Conservation (phyloP, 495 filamentous ascomycete species). For the Xylaria curta region DNA sequence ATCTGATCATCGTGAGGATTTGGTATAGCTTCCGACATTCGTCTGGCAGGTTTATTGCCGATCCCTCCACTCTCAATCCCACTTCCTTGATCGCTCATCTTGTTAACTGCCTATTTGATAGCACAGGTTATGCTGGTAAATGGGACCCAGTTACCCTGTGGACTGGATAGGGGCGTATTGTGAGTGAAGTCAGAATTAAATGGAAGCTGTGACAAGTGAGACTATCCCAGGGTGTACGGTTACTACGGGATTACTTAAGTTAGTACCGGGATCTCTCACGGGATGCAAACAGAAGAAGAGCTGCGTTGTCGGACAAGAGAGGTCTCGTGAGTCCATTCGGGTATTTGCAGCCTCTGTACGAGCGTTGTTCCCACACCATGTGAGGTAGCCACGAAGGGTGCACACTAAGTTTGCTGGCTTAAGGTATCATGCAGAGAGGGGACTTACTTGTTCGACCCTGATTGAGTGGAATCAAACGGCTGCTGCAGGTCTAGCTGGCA, state of each 20-base stretch:
- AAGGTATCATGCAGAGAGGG: conserved; percentile 26
- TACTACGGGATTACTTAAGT: conserved; percentile 15
- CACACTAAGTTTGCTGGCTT: conserved; percentile 17
- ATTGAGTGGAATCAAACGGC: conserved; percentile 41
- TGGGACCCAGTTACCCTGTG: neutral
- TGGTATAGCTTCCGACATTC: conserved; percentile 40
- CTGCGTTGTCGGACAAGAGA: conserved; percentile 44
- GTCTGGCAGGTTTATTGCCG: conserved; percentile 51
- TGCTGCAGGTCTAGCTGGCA: conserved; percentile 41
- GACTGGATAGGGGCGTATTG: neutral
- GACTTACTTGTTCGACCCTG: conserved; percentile 42
- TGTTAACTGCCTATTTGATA: conserved; percentile 21
- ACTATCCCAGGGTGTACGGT: conserved; percentile 16
- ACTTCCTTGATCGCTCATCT: conserved; percentile 56
- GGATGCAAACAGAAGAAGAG: conserved; percentile 34
- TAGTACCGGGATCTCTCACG: conserved; percentile 16
- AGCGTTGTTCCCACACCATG: conserved; percentile 24
- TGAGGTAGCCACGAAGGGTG: conserved; percentile 25
- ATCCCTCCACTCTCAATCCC: conserved; percentile 47
- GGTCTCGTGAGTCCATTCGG: conserved; percentile 52
- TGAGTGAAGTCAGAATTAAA: conserved; percentile 7
- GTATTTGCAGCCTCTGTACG: conserved; percentile 31
- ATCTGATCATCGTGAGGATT: conserved; percentile 42
- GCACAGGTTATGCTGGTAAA: neutral
- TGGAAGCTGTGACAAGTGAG: conserved; percentile 4